Percentiles rank a stretch among this genome's conserved stretches.
These are phyloP conservation scores for Leccinum barrowsii DNA, from an alignment of 768 basidiomycete species.

Conservation along the genomic window DNA sequence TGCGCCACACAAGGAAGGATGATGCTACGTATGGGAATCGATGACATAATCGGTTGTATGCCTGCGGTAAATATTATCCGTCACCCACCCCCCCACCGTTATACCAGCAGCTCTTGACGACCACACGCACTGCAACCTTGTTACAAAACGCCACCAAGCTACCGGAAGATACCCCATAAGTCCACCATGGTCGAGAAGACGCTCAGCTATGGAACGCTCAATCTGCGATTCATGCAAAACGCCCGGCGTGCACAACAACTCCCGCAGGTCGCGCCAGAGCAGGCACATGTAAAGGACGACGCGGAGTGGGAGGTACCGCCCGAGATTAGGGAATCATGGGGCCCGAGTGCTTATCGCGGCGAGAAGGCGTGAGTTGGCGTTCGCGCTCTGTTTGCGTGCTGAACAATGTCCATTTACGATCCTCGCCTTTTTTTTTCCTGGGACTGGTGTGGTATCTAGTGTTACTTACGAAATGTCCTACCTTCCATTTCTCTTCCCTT, in stretches of 20 bases:
- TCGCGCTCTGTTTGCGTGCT: constrained; percentile 2
- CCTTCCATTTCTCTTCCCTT: constrained; percentile 59
- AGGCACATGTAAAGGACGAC: constrained; percentile 57
- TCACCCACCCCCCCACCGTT: background rate
- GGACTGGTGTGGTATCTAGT: constrained; percentile 13
- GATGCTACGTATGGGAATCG: constrained; percentile 16
- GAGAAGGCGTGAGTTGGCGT: constrained; percentile 28
- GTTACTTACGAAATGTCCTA: constrained; percentile 60
- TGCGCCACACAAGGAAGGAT: constrained; percentile 14
- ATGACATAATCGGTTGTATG: constrained; percentile 16
- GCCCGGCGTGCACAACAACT: constrained; percentile 50
- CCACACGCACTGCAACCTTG: background rate
- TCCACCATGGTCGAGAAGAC: constrained; percentile 38
- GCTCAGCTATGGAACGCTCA: constrained; percentile 61
- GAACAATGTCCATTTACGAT: constrained; percentile 19
- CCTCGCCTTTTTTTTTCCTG: background rate
- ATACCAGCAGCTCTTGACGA: background rate
- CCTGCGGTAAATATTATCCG: background rate
- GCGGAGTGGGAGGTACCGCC: constrained; percentile 61
- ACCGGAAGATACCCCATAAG: background rate
- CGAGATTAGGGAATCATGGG: constrained; percentile 55
- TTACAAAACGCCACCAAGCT: background rate
- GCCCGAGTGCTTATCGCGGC: constrained; percentile 21
- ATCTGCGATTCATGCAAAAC: constrained; percentile 73
- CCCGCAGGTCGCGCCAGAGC: constrained; percentile 46